A percentile compares a stretch with the other conserved stretches of the same genome.
These are phyloP conservation scores for Raffaelea ambrosiae DNA, from an alignment of 2,329 filamentous ascomycete species.

Conservation along the genomic window DNA sequence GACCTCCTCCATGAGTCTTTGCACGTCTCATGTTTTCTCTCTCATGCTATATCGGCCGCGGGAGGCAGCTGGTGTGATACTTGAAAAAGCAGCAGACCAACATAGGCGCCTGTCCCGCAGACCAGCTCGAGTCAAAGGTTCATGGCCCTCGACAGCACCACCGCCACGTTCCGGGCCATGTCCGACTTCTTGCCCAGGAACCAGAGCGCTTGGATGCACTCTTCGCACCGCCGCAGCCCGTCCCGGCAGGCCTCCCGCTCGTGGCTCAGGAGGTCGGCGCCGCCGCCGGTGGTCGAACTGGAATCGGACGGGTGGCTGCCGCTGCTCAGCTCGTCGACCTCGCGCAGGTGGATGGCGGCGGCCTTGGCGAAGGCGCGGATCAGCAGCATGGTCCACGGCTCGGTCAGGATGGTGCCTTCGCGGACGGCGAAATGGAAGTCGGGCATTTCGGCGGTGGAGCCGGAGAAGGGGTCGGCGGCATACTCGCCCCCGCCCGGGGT, in stretches of 20 bases:
- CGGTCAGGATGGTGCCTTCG: constrained; percentile 47
- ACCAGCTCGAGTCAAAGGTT: background rate
- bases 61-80: no score
- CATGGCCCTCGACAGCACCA: constrained; percentile 63
- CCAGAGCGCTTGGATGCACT: constrained; percentile 44
- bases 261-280: constrained; percentile 17
- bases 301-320: no score
- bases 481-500: constrained; percentile 17
- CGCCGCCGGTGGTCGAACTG: no score
- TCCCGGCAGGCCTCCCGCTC: constrained; percentile 15
- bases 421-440: constrained; percentile 46
- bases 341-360: constrained; percentile 27
- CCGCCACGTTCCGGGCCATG: constrained; percentile 30
- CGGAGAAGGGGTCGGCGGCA: constrained; percentile 12
- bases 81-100: no score
- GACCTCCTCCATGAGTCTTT: no score
- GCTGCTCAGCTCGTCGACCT: constrained; percentile 19
- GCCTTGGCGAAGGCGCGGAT: constrained; percentile 44
- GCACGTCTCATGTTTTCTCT: no score
- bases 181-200: constrained; percentile 48
- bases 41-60: background rate
- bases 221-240: constrained; percentile 29
- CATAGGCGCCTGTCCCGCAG: no score
- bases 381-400: constrained; percentile 51
- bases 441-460: no score